Base-by-base conservation (phyloP, 1,284 basidiomycete genomes). In the Neolentinus lepideus region DNA sequence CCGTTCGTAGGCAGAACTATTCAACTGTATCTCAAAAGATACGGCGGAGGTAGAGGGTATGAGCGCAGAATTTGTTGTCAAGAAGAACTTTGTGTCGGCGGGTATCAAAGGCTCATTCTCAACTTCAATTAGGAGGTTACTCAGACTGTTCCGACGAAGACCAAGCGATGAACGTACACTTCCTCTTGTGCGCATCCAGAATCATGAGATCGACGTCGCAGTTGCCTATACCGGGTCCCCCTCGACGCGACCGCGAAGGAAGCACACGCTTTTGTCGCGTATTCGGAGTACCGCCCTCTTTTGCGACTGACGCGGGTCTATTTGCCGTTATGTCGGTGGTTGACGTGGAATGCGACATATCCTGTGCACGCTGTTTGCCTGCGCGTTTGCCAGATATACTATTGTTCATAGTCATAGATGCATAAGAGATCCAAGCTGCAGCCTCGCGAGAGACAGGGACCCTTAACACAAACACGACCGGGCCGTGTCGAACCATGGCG, bases 171-270 rank as follows among this genome's bases (percentile, higher is more conserved):
- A 35, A 82, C 90, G 68, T 70, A 94, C 92, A 78, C 75, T 79
- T 83, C 64, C 89, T 81, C 68, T 83, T 83, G 63, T 90, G 78
- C 63, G 85, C 88, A 63, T 94, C 91, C 59, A 93, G 70, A 66
- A 95, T 88, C 83, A 92, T 86, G 58, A 84, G 67, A 73, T 95
- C 92, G 26, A 87, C 72, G 60, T 92, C 89, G 66, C 83, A 84
- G 59, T 69, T 83, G 56, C 89, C 88, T 52, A 89, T 80, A 35
- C 85, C 86, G 36, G 87, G 85, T 2, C 88, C 88, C 52, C 89
- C 86, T 57, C 91, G 80, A 61, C 90, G 79, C 55, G 87, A 80
- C 61, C 92, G 82, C 66, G 88, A 81, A 31, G 91, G 91, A 54
- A 91, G 73, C 47, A 92, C 84, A 68, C 92, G 84, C 69, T 86